Base-by-base conservation (phyloP, 768 basidiomycete species). In the Mycena rebaudengoi region DNA sequence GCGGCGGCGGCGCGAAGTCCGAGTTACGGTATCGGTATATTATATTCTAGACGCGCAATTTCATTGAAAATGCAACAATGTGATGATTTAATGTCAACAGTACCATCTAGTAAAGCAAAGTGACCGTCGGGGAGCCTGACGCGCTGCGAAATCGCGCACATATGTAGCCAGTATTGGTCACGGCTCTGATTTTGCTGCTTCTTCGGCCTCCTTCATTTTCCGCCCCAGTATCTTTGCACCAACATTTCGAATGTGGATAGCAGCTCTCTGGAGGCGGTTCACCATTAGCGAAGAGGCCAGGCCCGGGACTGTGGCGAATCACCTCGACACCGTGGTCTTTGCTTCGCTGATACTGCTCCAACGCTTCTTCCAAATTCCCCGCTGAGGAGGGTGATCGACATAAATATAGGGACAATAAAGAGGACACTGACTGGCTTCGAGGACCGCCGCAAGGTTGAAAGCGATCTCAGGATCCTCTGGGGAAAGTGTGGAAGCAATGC, bases 391-490 rank as follows among this genome's bases (percentile, higher is more conserved):
- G 64, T 68, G 66, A 44, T 48, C 64, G 51, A 66, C 60, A 69
- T 67, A 78, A 73, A 67, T 75, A 72, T 73, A 71, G 70, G 69
- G 69, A 78, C 75, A 80, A 77, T 77, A 74, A 73, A 68, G 72
- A 61, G 62, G 44, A 62, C 59, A 83, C 89, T 70, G 69, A 93
- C 94, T 87, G 58, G 94, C 94, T 88, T 96, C 94, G 63, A 95
- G 83, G 70, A 96, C 92, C 44, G 93, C 94, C 51, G 91, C 94
- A 61, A 94, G 86, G 80, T 96, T 96, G 83, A 95, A 96, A 16
- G 92, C 89, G 71, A 95, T 94, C 75, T 96, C 94, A 74, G 91
- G 89, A 81, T 96, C 94, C 75, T 94, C 91, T 45, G 94, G 94
- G 62, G 90, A 85, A 69, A 96, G 85, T n/a, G 89, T 88, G 43